Base-by-base conservation (phyloP, 1,139 yeast genomes). In the Yarrowia galli region DNA sequence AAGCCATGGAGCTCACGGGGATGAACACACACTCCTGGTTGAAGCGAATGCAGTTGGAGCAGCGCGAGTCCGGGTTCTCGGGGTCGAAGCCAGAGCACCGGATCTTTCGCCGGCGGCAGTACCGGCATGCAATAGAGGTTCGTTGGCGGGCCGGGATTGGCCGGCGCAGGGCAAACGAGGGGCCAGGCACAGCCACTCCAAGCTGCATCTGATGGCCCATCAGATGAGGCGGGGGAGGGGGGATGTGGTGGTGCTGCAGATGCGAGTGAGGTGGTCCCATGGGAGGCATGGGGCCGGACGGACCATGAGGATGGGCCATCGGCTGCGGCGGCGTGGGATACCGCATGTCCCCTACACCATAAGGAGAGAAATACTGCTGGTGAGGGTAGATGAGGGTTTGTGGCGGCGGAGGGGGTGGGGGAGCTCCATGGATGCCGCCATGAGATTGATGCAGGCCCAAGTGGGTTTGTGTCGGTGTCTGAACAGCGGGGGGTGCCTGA, bases 21-120 rank as follows among this genome's bases (percentile, higher is more conserved):
- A 77, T 74, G 69, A 76, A 77, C n/a, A 77, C 68, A 67, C 79
- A 77, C 58, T 75, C 76, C 69, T 77, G 79, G 65, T 75, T 75
- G 70, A 74, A 75, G 58, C 77, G 72, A 12, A 71, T 70, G 69
- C 79, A 77, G 67, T 77, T 77, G n/a, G 76, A 67, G 70, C 79
- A 77, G 65, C 74, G 73, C 4, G 74, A 69, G 51, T 71, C 71
- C 23, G 71, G 72, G 18, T 71, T 71, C 16, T 71, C 67, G 28
- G 77, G 73, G 35, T 73, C 77, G 45, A 71, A 73, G 12, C 79
- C 79, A n/a, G 77, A 75, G 69, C 79, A 77, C 25, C 79, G 74
- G 38, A 77, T 77, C 75, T 74, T 76, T 28, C 78, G 72, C 16
- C 78, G 70, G 18, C 78, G 74, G 67, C 78, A 76, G 67, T 75